Percentiles rank a stretch among this genome's conserved stretches.
Conservation (phyloP, 2,329 filamentous ascomycete species). For the Cordyceps javanica region DNA sequence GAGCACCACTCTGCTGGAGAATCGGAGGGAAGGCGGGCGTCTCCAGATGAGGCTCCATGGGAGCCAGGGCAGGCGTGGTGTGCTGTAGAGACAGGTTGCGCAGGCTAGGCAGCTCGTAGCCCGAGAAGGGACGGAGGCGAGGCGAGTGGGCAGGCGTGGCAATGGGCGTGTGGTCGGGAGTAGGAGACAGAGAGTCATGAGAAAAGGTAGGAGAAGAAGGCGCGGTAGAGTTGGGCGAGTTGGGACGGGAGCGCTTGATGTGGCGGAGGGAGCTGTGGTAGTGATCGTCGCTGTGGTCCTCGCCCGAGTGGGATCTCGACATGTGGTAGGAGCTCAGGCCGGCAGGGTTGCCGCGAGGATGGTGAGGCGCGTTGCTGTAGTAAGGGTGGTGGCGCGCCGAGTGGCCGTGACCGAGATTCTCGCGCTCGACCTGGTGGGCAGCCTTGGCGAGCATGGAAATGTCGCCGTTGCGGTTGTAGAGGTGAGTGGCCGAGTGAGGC, state of each 20-base stretch:
- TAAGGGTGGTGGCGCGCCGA: conserved; percentile 48
- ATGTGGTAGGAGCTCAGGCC: conserved; percentile 87
- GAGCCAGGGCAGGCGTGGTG: conserved; percentile 50
- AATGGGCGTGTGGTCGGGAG: conserved; percentile 96
- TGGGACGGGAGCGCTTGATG: conserved; percentile 84
- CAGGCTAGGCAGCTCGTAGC: conserved; percentile 78
- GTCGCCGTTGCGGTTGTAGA: conserved; percentile 46
- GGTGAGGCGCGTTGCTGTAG: conserved; percentile 42
- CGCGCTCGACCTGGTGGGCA: conserved; percentile 57
- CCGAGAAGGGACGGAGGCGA: conserved; percentile 73
- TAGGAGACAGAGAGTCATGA: conserved; percentile 90
- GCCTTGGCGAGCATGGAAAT: conserved; percentile 57
- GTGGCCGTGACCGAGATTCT: conserved; percentile 41
- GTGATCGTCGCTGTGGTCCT: conserved; percentile 70
- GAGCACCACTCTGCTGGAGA: conserved; percentile 37
- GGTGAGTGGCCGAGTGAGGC: conserved; percentile 39
- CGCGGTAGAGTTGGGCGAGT: conserved; percentile 90
- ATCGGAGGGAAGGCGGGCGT: conserved; percentile 37
- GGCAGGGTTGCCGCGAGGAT: conserved; percentile 58
- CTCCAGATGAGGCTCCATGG: conserved; percentile 52
- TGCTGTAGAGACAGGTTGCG: conserved; percentile 55
- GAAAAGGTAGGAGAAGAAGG: conserved; percentile 96
- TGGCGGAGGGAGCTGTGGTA: conserved; percentile 63
- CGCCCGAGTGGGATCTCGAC: conserved; percentile 80
- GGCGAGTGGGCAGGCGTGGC: conserved; percentile 94